These are phyloP conservation scores for Flaveria trinervia DNA, from an alignment of 129 eudicot genomes.

Conservation along the genomic window DNA sequence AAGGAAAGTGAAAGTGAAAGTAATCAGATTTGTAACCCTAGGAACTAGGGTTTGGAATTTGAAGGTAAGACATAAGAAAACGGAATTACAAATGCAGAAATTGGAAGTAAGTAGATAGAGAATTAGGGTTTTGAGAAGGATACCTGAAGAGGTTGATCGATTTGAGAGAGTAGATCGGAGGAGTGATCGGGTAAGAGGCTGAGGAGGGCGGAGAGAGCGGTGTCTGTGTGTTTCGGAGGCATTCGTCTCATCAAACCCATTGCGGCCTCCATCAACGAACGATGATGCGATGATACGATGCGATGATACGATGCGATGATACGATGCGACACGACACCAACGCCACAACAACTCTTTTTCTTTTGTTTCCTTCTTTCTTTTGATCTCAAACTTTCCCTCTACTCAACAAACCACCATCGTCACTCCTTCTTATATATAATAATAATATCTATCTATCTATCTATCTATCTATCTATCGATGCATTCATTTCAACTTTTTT, in stretches of 20 bases:
- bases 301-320: no score
- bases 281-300: no score
- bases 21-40: no score
- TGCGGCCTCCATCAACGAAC: conserved; percentile 72
- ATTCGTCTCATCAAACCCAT: conserved; percentile 95
- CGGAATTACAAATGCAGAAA: neutral
- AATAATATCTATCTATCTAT: neutral
- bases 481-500: conserved; percentile 22
- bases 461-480: neutral
- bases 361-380: neutral
- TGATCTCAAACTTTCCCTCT: conserved; percentile 36
- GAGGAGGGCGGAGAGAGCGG: conserved; percentile 85
- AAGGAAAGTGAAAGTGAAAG: no score
- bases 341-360: no score
- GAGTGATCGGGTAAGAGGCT: conserved; percentile 81
- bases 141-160: conserved; percentile 96
- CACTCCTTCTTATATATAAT: no score
- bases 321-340: no score
- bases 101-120: neutral
- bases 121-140: no score
- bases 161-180: conserved; percentile 95
- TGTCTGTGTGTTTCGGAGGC: conserved; percentile 84
- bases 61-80: no score
- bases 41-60: no score
- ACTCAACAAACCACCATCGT: conserved; percentile 25